Evolutionary conservation across 805 yeast genomes (phyloP).

Genomic region (Barnettozyma botsteinii): DNA sequence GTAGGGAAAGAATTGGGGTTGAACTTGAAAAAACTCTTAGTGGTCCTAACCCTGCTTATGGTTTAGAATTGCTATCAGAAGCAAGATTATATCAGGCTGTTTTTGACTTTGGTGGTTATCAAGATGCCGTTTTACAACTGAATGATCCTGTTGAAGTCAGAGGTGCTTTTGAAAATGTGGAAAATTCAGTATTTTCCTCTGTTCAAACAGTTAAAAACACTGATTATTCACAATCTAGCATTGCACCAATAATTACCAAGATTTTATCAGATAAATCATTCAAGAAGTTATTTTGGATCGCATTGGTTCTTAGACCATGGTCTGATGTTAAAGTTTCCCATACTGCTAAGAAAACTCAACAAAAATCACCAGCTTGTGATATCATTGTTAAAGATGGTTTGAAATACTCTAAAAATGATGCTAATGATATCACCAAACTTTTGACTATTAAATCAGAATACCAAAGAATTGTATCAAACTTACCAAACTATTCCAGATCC

Average conservation of each 20-base stretch:
- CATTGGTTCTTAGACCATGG: slow-evolving; percentile 48
- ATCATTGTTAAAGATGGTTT: slow-evolving; percentile 63
- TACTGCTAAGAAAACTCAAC: slow-evolving; percentile 34
- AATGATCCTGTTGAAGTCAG: slow-evolving; percentile 12
- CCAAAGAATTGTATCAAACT: slow-evolving; percentile 22
- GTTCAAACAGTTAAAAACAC: slow-evolving; percentile 6
- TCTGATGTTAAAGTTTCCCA: slow-evolving; percentile 31
- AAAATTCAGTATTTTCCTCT: slow-evolving; percentile 25
- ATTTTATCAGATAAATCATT: slow-evolving; percentile 3
- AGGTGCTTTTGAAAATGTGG: slow-evolving; percentile 7
- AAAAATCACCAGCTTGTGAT: slow-evolving; percentile 36
- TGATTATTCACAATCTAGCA: background rate
- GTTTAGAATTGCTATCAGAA: slow-evolving; percentile 51
- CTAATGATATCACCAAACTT: slow-evolving; percentile 43
- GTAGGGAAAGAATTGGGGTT: slow-evolving; percentile 84
- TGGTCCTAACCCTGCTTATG: slow-evolving; percentile 58
- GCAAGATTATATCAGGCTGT: slow-evolving; percentile 53
- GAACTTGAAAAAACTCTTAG: slow-evolving; percentile 75
- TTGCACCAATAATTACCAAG: background rate
- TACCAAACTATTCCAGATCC: slow-evolving; percentile 40
- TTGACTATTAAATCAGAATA: slow-evolving; percentile 30
- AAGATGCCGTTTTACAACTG: slow-evolving; percentile 19
- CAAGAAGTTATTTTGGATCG: slow-evolving; percentile 32
- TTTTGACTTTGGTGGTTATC: slow-evolving; percentile 36
- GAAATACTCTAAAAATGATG: slow-evolving; percentile 53